Percentiles rank a stretch among this genome's conserved stretches.
These are phyloP conservation scores for Elsinoe perseae DNA, from an alignment of 2,329 filamentous ascomycete species.

Conservation along the genomic window DNA sequence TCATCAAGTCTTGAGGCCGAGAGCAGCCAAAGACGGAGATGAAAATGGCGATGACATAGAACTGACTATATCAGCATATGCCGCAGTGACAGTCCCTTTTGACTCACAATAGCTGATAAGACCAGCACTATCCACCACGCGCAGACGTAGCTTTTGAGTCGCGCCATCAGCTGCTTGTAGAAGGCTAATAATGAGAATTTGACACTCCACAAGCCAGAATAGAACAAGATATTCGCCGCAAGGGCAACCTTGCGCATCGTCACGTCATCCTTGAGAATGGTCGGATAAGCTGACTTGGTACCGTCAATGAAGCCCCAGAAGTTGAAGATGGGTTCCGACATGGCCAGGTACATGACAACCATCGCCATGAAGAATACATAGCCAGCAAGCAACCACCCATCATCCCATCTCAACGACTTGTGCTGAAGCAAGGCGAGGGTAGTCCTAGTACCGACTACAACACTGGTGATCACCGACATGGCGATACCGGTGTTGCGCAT, in stretches of 20 bases:
- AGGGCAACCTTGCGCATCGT: conserved; percentile 2
- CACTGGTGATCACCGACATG: conserved; percentile 7
- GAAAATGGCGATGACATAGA: conserved; percentile 1
- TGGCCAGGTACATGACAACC: conserved; percentile 9
- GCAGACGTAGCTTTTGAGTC: neutral
- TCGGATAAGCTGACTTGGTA: neutral
- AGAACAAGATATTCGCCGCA: conserved; percentile 9
- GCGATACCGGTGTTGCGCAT: conserved; percentile 2
- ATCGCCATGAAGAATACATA: conserved; percentile 3
- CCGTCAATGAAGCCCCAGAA: conserved; percentile 14
- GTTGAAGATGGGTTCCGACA: neutral
- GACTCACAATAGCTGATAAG: neutral
- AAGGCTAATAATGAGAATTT: conserved; percentile 14
- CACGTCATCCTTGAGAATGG: neutral
- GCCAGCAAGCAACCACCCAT: conserved; percentile 5
- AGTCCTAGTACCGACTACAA: neutral
- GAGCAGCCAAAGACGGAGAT: neutral
- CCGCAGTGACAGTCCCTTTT: no score
- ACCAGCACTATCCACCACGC: conserved; percentile 10
- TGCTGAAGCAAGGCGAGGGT: neutral
- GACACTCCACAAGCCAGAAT: conserved; percentile 6
- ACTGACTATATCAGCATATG: neutral
- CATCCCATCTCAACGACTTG: conserved; percentile 2
- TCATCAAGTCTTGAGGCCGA: neutral
- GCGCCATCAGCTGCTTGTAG: conserved; percentile 12